Evolutionary conservation across 371 early-diverging fungal species (phyloP).

Genomic region (Mycotypha africana): DNA sequence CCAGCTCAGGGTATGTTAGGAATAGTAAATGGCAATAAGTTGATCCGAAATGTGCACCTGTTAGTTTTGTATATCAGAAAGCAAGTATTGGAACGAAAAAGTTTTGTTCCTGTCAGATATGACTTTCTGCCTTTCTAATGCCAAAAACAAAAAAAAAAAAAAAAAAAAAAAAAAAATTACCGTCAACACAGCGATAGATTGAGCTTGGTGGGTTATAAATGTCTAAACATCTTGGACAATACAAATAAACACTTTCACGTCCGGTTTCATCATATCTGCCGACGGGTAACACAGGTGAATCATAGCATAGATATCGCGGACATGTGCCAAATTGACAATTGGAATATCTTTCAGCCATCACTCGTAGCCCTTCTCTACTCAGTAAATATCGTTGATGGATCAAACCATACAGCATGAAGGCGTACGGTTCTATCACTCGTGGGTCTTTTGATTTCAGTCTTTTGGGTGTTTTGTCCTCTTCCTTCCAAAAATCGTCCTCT

Average conservation of each 20-base stretch:
- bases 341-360: constrained; percentile 76
- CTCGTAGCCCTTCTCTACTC: constrained; percentile 71
- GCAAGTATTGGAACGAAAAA: neutral
- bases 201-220: constrained; percentile 78
- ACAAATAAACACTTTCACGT: constrained; percentile 63
- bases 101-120: neutral
- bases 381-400: constrained; percentile 82
- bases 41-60: constrained; percentile 94
- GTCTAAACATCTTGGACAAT: constrained; percentile 84
- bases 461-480: constrained; percentile 10
- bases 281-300: constrained; percentile 74
- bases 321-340: constrained; percentile 83
- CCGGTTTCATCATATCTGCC: constrained; percentile 72
- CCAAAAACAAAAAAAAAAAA: neutral
- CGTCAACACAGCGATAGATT: constrained; percentile 79
- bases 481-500: constrained; percentile 31
- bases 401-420: constrained; percentile 70
- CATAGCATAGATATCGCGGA: constrained; percentile 74
- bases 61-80: constrained; percentile 1
- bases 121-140: no score
- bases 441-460: constrained; percentile 17
- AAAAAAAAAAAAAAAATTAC: constrained; percentile 26
- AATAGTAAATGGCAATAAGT: constrained; percentile 94
- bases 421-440: constrained; percentile 43
- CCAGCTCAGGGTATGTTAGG: constrained; percentile 76